A percentile compares a stretch with the other conserved stretches of the same genome.
Evolutionary conservation across 2,329 filamentous ascomycete genomes (phyloP).

Genomic region (Colletotrichum sansevieriae): DNA sequence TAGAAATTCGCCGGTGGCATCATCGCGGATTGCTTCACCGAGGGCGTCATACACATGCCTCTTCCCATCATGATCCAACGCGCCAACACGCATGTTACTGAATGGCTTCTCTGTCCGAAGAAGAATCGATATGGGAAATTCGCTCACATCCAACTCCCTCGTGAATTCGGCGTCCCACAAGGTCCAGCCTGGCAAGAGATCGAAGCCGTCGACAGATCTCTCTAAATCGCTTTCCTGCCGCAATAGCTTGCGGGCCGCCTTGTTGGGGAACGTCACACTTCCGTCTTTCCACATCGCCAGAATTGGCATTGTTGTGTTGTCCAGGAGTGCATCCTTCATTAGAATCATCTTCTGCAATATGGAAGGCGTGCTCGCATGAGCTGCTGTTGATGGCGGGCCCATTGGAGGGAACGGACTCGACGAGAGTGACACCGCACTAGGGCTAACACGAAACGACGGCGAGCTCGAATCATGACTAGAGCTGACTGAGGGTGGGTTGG

Average conservation of each 20-base stretch:
- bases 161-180: slow-evolving; percentile 77
- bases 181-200: slow-evolving; percentile 71
- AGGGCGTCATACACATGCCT: slow-evolving; percentile 73
- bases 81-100: slow-evolving; percentile 70
- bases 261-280: slow-evolving; percentile 80
- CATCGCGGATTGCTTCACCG: slow-evolving; percentile 77
- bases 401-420: slow-evolving; percentile 74
- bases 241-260: slow-evolving; percentile 70
- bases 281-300: slow-evolving; percentile 87
- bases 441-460: slow-evolving; percentile 61
- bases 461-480: slow-evolving; percentile 64
- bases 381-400: slow-evolving; percentile 71
- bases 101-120: slow-evolving; percentile 73
- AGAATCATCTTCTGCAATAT: slow-evolving; percentile 79
- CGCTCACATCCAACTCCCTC: slow-evolving; percentile 65
- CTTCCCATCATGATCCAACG: slow-evolving; percentile 66
- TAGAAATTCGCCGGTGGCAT: slow-evolving; percentile 77
- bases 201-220: slow-evolving; percentile 59
- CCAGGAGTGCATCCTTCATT: slow-evolving; percentile 83
- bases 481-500: slow-evolving; percentile 60
- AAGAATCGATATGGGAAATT: slow-evolving; percentile 76
- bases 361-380: slow-evolving; percentile 70
- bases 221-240: slow-evolving; percentile 56
- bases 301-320: slow-evolving; percentile 80
- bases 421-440: slow-evolving; percentile 65